These are phyloP conservation scores for Stramenopiles sp. DNA, from an alignment of 352 stramenopile genomes.

Conservation along the genomic window DNA sequence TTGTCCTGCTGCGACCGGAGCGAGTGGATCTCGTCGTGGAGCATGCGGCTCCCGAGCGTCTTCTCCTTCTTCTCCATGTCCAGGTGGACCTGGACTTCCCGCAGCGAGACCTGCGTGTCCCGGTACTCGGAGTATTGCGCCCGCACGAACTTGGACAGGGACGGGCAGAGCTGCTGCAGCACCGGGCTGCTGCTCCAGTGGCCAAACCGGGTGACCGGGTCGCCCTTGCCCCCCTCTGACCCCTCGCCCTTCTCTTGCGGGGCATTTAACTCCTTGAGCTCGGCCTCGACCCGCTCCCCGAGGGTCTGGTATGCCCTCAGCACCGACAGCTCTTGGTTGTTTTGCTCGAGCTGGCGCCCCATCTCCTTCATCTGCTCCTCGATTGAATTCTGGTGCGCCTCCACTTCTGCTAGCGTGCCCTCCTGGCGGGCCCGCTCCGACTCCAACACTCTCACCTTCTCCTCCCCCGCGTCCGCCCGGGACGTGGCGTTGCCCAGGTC, in stretches of 20 bases:
- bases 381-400: neutral
- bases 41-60: neutral
- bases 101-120: neutral
- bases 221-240: neutral
- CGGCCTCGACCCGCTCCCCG: neutral
- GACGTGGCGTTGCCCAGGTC: neutral
- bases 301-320: neutral
- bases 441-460: neutral
- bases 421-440: neutral
- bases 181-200: neutral
- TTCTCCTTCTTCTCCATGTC: conserved; percentile 13
- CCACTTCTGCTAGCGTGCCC: neutral
- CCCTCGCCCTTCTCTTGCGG: neutral
- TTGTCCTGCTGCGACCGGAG: neutral
- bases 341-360: neutral
- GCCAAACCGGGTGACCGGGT: neutral
- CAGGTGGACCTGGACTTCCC: neutral
- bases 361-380: neutral
- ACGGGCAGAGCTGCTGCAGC: neutral
- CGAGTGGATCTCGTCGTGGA: conserved; percentile 19
- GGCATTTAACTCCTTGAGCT: neutral
- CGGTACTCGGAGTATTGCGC: neutral
- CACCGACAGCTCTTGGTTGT: neutral
- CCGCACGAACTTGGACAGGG: neutral
- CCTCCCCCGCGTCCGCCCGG: neutral